Percentiles rank a stretch among this genome's conserved stretches.
phyloP scores from a whole-genome alignment of 2,329 filamentous ascomycete species.

The Aspergillus pseudoglaucus region DNA sequence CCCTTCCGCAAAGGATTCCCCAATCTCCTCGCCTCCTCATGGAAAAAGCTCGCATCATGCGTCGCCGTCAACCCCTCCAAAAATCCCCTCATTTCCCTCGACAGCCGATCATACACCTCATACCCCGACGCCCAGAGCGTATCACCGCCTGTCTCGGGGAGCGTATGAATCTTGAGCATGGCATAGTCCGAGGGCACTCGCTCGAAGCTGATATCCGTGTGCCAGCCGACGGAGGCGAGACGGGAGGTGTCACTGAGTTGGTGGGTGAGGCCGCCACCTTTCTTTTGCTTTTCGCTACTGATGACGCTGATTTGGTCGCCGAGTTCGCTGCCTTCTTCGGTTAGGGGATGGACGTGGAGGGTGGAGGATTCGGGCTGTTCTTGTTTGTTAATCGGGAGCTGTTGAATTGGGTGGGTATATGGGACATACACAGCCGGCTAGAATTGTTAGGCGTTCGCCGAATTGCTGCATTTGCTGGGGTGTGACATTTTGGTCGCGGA shows the following conservation, averaged over 20 bases:
- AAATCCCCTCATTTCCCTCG: slow-evolving; percentile 49
- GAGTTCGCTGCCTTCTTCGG: slow-evolving; percentile 51
- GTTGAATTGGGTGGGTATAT: neutral
- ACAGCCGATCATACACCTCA: slow-evolving; percentile 59
- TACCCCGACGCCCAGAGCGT: slow-evolving; percentile 64
- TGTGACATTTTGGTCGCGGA: slow-evolving; percentile 57
- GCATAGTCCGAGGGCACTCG: slow-evolving; percentile 59
- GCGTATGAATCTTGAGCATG: slow-evolving; percentile 49
- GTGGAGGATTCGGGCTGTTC: slow-evolving; percentile 45
- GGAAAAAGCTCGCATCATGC: slow-evolving; percentile 47
- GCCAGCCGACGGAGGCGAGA: slow-evolving; percentile 44
- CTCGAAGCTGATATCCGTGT: slow-evolving; percentile 61
- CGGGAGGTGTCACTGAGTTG: slow-evolving; percentile 28
- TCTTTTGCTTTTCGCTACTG: slow-evolving; percentile 50
- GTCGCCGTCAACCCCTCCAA: slow-evolving; percentile 55
- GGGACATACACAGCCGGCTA: slow-evolving; percentile 37
- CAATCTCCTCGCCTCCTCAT: slow-evolving; percentile 36
- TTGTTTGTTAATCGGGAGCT: neutral
- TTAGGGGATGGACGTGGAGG: slow-evolving; percentile 55
- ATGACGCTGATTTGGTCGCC: slow-evolving; percentile 59
- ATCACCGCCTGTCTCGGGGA: slow-evolving; percentile 53
- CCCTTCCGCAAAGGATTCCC: slow-evolving; percentile 34
- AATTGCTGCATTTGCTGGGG: slow-evolving; percentile 56
- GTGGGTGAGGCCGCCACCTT: slow-evolving; percentile 26
- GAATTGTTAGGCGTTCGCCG: slow-evolving; percentile 38